These are phyloP conservation scores for Candida schatavii DNA, from an alignment of 805 yeast genomes.

Conservation along the genomic window DNA sequence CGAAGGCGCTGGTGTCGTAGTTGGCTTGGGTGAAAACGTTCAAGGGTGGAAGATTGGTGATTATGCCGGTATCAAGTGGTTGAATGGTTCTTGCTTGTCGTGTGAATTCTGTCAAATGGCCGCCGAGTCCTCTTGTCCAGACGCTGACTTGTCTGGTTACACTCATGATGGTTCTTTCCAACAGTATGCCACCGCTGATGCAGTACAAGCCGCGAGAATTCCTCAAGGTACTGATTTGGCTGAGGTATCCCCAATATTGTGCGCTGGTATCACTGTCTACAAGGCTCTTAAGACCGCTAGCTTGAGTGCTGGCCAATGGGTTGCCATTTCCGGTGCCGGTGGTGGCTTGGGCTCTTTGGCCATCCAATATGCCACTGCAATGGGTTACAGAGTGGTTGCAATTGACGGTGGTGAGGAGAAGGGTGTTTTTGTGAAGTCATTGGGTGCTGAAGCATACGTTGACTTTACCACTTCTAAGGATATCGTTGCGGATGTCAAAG, in stretches of 20 bases:
- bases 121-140: slow-evolving; percentile 68
- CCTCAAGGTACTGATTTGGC: slow-evolving; percentile 76
- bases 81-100: slow-evolving; percentile 70
- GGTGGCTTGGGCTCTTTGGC: slow-evolving; percentile 79
- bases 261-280: slow-evolving; percentile 92
- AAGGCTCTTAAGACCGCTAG: slow-evolving; percentile 83
- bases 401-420: slow-evolving; percentile 71
- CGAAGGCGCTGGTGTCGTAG: slow-evolving; percentile 87
- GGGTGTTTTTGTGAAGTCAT: slow-evolving; percentile 48
- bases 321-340: slow-evolving; percentile 75
- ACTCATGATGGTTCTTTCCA: slow-evolving; percentile 91
- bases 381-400: slow-evolving; percentile 71
- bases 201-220: slow-evolving; percentile 79
- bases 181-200: slow-evolving; percentile 86
- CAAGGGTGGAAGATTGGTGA: slow-evolving; percentile 74
- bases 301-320: slow-evolving; percentile 69
- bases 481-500: slow-evolving; percentile 51
- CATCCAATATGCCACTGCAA: slow-evolving; percentile 70
- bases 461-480: slow-evolving; percentile 58
- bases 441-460: slow-evolving; percentile 65
- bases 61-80: slow-evolving; percentile 81
- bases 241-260: slow-evolving; percentile 73
- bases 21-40: slow-evolving; percentile 69
- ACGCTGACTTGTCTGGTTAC: slow-evolving; percentile 71
- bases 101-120: slow-evolving; percentile 73